Evolutionary conservation across 2,329 filamentous ascomycete species (phyloP), one percentile per base, ranked within the genome.

Genomic region (Xylariaceae sp.): DNA sequence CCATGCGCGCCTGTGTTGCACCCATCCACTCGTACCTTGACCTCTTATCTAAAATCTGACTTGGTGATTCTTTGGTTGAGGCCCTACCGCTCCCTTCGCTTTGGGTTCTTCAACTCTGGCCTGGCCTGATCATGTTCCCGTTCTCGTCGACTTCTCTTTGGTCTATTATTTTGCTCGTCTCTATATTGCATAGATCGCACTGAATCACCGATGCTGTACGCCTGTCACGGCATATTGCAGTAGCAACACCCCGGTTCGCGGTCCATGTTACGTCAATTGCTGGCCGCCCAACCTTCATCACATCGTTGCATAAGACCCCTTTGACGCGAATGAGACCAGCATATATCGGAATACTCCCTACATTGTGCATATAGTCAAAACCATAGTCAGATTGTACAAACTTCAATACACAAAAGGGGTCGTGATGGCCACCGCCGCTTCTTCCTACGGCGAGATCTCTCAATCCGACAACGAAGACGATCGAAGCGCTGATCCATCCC

Each of bases 401-500:
- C 3, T 33, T 33, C 3, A 33, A 4, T 37, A 16, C 10, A 16
- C 4, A 30, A n/a, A 47, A 13, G 18, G n/a, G 37, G 32, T 37
- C 37, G 57, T 46, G 32, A 68, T 66, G 66, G 62, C 62, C 54
- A 53, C 55, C 37, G 45, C 50, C 23, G 58, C 61, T 51, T 51
- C 58, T 45, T 53, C 51, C 15, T 63, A 67, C 50, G 64, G 64
- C 46, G 57, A 65, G 51, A 16, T 65, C 24, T 37, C 62, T 20
- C 66, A 68, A 51, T 55, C 63, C 33, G 63, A 67, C 39, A 57
- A 61, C 36, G 64, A 64, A 41, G 60, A 64, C 32, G 62, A 66
- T 50, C 59, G 53, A 57, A 62, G 61, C 23, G 57, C 61, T 40
- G 58, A 50, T 40, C 56, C 52, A 20, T 66, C 66, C 11, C 61